Evolutionary conservation across 257 asterid species (phyloP), one percentile per base, ranked within the genome.

Genomic region (Galeopsis tetrahit): DNA sequence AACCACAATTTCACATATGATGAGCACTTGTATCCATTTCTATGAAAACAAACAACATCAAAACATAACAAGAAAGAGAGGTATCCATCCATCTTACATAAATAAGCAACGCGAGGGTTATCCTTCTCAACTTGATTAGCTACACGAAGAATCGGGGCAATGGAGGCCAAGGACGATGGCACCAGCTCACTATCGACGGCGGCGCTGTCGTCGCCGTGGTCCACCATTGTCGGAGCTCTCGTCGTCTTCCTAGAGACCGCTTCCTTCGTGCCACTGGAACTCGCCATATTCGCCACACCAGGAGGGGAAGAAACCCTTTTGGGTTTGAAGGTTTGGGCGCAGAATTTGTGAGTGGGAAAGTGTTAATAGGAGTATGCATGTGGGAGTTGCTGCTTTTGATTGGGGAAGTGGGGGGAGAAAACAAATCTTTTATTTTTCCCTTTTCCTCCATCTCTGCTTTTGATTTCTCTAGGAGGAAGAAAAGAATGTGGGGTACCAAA

Each of bases 121-220:
- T 85, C 91, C 34, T 55, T 66, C 84, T 90, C 98, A 38, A 95
- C 75, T 79, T 95, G 92, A 74, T 95, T 90, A 3, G 99, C 99
- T 36, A 88, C 98, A 61, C 99, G 95, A 66, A 95, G 98, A 13
- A 90, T 90, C 1, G 98, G 99, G 42, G 91, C 96, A 49, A 95
- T 83, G 56, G 85, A 67, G 3, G 96, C 95, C 82, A 95, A 79
- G 1, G 99, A 86, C 14, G 97, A 90, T 8, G 99, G 99, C 82
- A 95, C 99, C 35, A 84, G 81, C 85, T 95, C 99, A 71, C 99
- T 95, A 72, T 91, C 96, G 1, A 88, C 86, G 56, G 91, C 86
- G 38, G 71, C 78, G 46, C 75, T 79, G 60, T 90, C 97, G 8
- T 87, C 96, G n/a, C 77, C 79, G 9, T 82, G 84, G 72, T 91